Percentiles rank a stretch among this genome's conserved stretches.
Conservation (phyloP, 768 basidiomycete species). For the Xerocomellus intermedius region DNA sequence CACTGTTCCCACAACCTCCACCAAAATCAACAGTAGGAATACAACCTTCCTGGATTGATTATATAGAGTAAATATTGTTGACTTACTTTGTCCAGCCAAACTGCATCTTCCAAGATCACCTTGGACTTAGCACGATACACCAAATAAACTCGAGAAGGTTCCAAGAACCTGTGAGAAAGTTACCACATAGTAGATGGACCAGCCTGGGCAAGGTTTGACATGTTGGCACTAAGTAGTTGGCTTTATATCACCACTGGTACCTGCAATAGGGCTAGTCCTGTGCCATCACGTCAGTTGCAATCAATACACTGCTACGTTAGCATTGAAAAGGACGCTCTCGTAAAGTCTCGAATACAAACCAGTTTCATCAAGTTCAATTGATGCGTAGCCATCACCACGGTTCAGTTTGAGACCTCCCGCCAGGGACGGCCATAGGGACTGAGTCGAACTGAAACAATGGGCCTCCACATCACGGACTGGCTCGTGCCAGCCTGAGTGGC, state of each 20-base stretch:
- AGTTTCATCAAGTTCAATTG: no score
- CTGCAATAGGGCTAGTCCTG: slow-evolving; percentile 14
- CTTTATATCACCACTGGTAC: no score
- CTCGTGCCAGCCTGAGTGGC: no score
- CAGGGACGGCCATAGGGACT: not conserved
- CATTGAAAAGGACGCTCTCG: no score
- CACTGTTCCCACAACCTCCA: slow-evolving; percentile 4
- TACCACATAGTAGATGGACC: slow-evolving; percentile 6
- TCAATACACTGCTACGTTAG: no score
- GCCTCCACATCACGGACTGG: not conserved
- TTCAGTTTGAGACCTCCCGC: not conserved
- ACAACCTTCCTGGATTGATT: slow-evolving; percentile 15
- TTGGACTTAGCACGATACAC: slow-evolving; percentile 15
- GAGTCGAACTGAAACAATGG: not conserved
- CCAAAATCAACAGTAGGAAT: slow-evolving; percentile 3
- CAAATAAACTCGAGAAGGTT: slow-evolving; percentile 15
- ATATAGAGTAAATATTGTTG: slow-evolving; percentile 22
- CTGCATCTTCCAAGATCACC: not conserved
- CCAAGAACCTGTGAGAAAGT: slow-evolving; percentile 5
- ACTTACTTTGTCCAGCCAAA: not conserved
- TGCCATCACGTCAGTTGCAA: no score
- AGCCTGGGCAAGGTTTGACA: not conserved
- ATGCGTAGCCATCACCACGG: no score
- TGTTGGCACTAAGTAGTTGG: not conserved
- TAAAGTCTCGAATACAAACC: no score